Conservation (phyloP, 192 early-diverging fungal species). For the Dissophora ornata region DNA sequence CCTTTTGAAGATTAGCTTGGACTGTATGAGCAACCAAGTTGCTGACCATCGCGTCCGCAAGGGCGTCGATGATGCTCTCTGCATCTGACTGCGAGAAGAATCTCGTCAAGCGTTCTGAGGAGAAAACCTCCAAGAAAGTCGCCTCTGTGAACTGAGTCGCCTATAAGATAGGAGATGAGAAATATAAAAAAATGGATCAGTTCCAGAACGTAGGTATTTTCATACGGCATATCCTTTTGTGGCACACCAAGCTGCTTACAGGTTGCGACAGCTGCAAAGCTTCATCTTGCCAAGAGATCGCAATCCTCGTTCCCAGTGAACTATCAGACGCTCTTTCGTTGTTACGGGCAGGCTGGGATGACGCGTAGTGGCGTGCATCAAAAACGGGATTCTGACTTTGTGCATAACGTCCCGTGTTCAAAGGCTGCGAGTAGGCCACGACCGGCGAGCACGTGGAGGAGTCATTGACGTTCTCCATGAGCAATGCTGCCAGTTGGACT, state of each 20-base stretch:
- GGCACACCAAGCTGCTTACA: conserved; percentile 1
- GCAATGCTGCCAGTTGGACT: conserved; percentile 60
- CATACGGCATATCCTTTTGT: too few relatives aligned
- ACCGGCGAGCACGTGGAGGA: conserved; percentile 33
- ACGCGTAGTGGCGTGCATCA: conserved; percentile 36
- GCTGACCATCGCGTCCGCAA: conserved; percentile 46
- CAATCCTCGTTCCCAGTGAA: conserved; percentile 43
- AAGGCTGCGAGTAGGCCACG: conserved; percentile 48
- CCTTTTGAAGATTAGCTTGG: conserved; percentile 45
- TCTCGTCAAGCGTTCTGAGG: conserved; percentile 53
- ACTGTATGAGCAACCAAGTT: conserved; percentile 52
- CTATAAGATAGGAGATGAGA: not conserved
- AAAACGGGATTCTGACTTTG: conserved; percentile 34
- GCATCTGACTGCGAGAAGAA: conserved; percentile 55
- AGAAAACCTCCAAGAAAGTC: conserved; percentile 54
- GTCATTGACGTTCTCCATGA: conserved; percentile 61
- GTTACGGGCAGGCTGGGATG: conserved; percentile 44
- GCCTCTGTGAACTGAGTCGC: conserved; percentile 45
- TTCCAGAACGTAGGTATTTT: too few relatives aligned
- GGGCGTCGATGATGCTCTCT: conserved; percentile 38
- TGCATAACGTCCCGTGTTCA: conserved; percentile 34
- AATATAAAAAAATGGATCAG: not conserved
- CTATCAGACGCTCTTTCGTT: conserved; percentile 50
- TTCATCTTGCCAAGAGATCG: conserved; percentile 49
- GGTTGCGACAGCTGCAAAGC: conserved; percentile 44